These are phyloP conservation scores for Podosphaera fusca DNA, from an alignment of 2,329 filamentous ascomycete genomes.

Conservation along the genomic window DNA sequence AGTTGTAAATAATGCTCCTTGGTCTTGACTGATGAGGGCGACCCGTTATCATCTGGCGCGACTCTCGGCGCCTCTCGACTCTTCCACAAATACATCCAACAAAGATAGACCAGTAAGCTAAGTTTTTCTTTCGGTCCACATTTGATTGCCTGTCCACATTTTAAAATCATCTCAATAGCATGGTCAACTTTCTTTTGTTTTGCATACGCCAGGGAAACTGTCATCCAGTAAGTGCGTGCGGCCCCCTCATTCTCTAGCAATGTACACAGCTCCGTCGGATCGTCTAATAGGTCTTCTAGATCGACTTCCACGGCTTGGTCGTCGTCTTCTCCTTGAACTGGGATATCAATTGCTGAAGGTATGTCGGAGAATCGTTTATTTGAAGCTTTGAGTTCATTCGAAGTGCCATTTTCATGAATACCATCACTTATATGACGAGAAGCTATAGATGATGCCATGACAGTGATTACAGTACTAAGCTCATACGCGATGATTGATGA, in stretches of 20 bases:
- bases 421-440: conserved; percentile 10
- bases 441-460: conserved; percentile 11
- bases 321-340: conserved; percentile 40
- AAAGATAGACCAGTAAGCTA: conserved; percentile 40
- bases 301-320: conserved; percentile 70
- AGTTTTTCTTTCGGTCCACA: conserved; percentile 41
- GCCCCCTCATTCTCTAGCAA: conserved; percentile 86
- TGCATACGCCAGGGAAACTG: conserved; percentile 87
- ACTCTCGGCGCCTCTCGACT: conserved; percentile 45
- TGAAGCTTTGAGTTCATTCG: conserved; percentile 9
- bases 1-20: conserved; percentile 84
- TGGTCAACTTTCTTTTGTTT: conserved; percentile 89
- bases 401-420: conserved; percentile 10
- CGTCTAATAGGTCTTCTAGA: conserved; percentile 73
- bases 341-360: conserved; percentile 40
- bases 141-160: conserved; percentile 36
- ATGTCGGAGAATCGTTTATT: conserved; percentile 37
- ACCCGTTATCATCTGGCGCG: conserved; percentile 35
- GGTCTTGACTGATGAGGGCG: conserved; percentile 53
- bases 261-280: conserved; percentile 84
- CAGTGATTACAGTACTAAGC: too few relatives aligned
- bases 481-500: too few relatives aligned
- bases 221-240: conserved; percentile 87
- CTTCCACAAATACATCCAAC: conserved; percentile 50
- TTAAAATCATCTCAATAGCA: conserved; percentile 47